Percentiles rank a stretch among this genome's conserved stretches.
Evolutionary conservation across 371 early-diverging fungal species (phyloP).

Genomic region (Lichtheimia ramosa): DNA sequence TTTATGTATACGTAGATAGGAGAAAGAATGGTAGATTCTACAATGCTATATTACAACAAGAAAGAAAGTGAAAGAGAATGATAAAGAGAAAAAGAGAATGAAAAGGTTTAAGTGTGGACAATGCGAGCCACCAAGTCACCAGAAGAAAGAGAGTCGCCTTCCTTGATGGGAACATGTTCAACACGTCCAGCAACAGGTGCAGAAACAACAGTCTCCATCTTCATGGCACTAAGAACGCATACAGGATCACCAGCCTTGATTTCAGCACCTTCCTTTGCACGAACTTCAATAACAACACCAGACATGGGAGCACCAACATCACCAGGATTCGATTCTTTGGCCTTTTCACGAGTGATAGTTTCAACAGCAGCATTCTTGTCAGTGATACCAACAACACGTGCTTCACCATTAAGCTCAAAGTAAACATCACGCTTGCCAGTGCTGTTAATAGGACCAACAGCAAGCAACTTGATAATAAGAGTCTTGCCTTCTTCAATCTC

Average conservation of each 20-base stretch:
- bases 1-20: too few species aligned
- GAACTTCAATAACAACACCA: slow-evolving; percentile 90
- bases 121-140: slow-evolving; percentile 81
- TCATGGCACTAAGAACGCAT: slow-evolving; percentile 93
- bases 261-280: slow-evolving; percentile 74
- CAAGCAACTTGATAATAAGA: slow-evolving; percentile 84
- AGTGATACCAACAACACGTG: slow-evolving; percentile 77
- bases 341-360: slow-evolving; percentile 72
- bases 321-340: slow-evolving; percentile 72
- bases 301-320: slow-evolving; percentile 94
- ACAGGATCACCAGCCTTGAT: slow-evolving; percentile 91
- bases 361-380: slow-evolving; percentile 67
- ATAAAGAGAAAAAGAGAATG: too few species aligned
- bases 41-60: slow-evolving; percentile 1
- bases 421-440: slow-evolving; percentile 90
- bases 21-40: not conserved
- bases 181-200: slow-evolving; percentile 81
- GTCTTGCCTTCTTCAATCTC: slow-evolving; percentile 89
- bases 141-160: slow-evolving; percentile 77
- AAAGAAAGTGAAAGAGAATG: not conserved
- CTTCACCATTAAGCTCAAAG: slow-evolving; percentile 95
- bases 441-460: slow-evolving; percentile 81
- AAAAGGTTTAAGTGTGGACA: slow-evolving; percentile 20
- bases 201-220: slow-evolving; percentile 95
- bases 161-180: slow-evolving; percentile 67